Evolutionary conservation across 164 flowering plant genomes (phyloP), one percentile per base, ranked within the genome.

Genomic region (Vitis labrusca): DNA sequence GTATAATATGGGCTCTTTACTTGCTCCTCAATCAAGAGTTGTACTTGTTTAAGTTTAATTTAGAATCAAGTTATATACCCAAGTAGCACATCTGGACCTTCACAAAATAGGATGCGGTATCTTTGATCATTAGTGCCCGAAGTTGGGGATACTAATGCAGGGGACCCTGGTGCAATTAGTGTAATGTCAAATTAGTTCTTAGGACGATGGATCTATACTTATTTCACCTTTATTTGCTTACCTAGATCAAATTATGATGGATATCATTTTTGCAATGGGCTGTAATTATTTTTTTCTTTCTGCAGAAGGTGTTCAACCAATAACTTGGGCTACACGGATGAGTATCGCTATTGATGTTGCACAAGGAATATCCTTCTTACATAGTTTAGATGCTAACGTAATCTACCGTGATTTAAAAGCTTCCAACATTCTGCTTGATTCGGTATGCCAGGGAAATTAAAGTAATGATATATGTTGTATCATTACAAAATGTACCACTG

Each of bases 391-490:
- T 54, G 77, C 84, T 49, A 89, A 84, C 44, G 91, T 91, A 4
- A 91, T 91, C 61, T 88, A 81, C 71, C 89, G 97, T 4, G 93
- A 91, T 79, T 68, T 91, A 8, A 91, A 91, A 82, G 87, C 93
- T 61, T 86, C 97, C 32, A 91, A 91, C 72, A 73, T 91, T 78
- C 88, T 91, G 62, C 91, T 91, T 16, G 97, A 91, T 73, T 84
- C 88, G 79, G 97, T 91, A 85, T 56, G 80, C 50, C 52, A 44
- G 53, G 61, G 61, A 65, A 1, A 3, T 9, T 47, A n/a, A 62
- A 56, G 15, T 16, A 12, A 29, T 62, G 19, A 12, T 51, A 44
- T 75, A 53, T 59, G 44, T 37, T 37, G 23, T 15, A 56, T 23
- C 52, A 53, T 11, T 57, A 50, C 48, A 13, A 23, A 51, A 19